Conservation (phyloP, 176 grass and related monocot genomes). For the Elymus sibiricus region DNA sequence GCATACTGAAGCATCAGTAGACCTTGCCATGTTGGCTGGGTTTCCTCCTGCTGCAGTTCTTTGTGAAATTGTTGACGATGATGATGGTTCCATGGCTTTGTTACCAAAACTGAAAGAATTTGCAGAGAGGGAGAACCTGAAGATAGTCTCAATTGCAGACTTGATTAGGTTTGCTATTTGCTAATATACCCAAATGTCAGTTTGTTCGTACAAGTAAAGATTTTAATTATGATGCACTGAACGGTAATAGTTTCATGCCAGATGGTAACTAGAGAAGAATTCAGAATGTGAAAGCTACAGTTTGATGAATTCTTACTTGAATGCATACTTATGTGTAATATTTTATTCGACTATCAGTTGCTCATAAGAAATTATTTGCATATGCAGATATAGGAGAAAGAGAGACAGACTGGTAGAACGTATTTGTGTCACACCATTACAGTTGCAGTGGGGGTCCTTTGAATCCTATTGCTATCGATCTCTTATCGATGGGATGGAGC, state of each 20-base stretch:
- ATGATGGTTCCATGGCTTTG: constrained; percentile 94
- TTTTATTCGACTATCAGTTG: not conserved
- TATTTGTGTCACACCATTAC: constrained; percentile 75
- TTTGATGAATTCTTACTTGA: constrained; percentile 30
- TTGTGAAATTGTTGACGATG: constrained; percentile 85
- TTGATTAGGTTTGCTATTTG: constrained; percentile 66
- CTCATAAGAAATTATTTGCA: constrained; percentile 1
- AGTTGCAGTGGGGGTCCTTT: constrained; percentile 75
- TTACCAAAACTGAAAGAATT: constrained; percentile 81
- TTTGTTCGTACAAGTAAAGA: not conserved
- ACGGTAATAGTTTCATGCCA: not conserved
- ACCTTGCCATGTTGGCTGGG: constrained; percentile 83
- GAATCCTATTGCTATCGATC: constrained; percentile 74
- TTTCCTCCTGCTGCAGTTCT: constrained; percentile 72
- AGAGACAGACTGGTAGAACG: constrained; percentile 93
- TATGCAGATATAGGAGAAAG: constrained; percentile 88
- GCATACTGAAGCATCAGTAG: constrained; percentile 95
- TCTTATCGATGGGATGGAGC: constrained; percentile 94
- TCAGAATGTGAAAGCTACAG: not conserved
- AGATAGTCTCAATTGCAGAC: constrained; percentile 87
- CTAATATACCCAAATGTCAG: constrained; percentile 3
- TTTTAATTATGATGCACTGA: not conserved
- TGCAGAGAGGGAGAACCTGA: constrained; percentile 81
- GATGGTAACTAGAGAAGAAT: not conserved
- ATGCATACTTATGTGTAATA: not conserved